A percentile compares a stretch with the other conserved stretches of the same genome.
Conservation (phyloP, 2,329 filamentous ascomycete species). For the Tolypocladium capitatum region DNA sequence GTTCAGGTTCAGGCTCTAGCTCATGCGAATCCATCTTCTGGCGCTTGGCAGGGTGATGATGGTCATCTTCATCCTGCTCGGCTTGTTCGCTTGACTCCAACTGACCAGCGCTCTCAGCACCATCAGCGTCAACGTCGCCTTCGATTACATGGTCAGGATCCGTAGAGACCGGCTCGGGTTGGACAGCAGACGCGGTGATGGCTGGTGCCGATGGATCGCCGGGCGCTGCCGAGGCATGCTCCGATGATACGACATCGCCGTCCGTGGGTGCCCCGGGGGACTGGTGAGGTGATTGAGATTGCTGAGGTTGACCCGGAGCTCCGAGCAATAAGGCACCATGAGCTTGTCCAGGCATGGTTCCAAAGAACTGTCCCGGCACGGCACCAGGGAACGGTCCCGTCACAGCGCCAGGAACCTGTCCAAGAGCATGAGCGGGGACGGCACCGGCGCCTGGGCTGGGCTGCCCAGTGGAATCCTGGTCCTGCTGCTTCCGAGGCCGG, state of each 20-base stretch:
- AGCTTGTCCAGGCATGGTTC: background rate
- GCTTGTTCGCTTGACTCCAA: conserved; percentile 6
- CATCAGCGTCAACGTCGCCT: conserved; percentile 2
- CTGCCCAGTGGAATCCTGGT: conserved; percentile 5
- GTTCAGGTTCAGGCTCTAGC: conserved; percentile 7
- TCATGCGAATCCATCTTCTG: conserved; percentile 21
- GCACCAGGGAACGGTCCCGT: background rate
- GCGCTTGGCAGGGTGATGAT: conserved; percentile 28
- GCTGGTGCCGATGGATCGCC: background rate
- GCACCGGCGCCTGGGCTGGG: background rate
- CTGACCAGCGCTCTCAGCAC: conserved; percentile 1
- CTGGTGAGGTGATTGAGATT: background rate
- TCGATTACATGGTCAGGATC: background rate
- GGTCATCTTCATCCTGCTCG: conserved; percentile 15
- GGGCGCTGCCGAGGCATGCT: background rate
- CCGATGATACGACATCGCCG: background rate
- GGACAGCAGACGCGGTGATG: background rate
- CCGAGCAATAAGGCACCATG: background rate
- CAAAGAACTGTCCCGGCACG: conserved; percentile 1
- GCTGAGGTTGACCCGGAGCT: background rate
- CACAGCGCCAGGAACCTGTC: background rate
- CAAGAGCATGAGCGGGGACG: background rate
- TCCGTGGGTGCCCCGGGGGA: background rate
- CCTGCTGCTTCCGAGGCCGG: conserved; percentile 34
- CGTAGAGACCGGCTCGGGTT: background rate